Conservation (phyloP, 2,329 filamentous ascomycete species). For the Alternaria arborescens region DNA sequence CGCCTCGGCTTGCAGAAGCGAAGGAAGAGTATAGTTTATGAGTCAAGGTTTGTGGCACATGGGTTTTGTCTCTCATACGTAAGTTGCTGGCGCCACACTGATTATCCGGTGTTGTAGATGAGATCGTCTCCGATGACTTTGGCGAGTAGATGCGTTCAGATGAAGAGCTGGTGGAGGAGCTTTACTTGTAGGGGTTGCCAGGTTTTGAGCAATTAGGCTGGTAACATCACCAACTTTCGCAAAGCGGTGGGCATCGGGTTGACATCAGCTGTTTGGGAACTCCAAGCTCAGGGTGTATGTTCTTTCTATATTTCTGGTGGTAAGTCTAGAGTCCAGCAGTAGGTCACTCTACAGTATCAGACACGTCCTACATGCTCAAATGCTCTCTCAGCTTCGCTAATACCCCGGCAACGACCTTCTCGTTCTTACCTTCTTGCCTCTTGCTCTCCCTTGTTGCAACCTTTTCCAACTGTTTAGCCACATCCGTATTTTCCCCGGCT, state of each 20-base stretch:
- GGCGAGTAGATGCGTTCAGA: background rate
- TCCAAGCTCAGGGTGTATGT: background rate
- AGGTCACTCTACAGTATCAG: background rate
- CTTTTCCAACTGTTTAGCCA: constrained; percentile 70
- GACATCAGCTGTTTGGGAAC: background rate
- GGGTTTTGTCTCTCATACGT: background rate
- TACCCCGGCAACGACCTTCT: constrained; percentile 32
- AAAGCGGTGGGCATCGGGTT: background rate
- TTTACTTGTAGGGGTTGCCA: background rate
- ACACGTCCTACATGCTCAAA: constrained; percentile 12
- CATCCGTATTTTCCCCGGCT: constrained; percentile 64
- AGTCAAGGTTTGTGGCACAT: background rate
- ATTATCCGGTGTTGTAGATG: background rate
- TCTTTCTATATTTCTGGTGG: background rate
- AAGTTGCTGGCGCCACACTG: background rate
- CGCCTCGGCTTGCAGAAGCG: constrained; percentile 4
- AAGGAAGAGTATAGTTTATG: background rate
- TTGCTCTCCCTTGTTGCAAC: constrained; percentile 84
- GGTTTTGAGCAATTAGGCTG: background rate
- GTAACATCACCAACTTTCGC: background rate
- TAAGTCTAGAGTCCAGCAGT: background rate
- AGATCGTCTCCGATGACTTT: background rate
- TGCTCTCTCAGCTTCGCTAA: constrained; percentile 26
- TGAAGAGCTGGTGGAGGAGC: background rate
- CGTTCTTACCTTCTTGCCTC: constrained; percentile 84